Evolutionary conservation across 1,284 basidiomycete species (phyloP).

Genomic region (Cryptococcus amylolentus): DNA sequence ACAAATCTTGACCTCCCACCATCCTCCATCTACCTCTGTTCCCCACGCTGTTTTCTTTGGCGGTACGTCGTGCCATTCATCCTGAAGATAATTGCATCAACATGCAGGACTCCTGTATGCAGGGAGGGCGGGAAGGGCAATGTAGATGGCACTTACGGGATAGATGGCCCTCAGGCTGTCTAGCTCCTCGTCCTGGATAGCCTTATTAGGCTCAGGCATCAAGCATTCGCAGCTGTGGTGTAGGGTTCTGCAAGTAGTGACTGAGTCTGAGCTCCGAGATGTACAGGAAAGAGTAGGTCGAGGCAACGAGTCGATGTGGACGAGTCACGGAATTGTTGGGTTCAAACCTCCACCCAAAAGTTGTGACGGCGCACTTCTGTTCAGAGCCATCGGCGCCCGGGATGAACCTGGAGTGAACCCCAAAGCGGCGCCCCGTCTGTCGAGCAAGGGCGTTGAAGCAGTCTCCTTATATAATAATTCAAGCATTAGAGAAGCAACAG

Average conservation of each 20-base stretch:
- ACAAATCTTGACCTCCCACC: conserved; percentile 42
- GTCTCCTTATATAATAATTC: too few species aligned
- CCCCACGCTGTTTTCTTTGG: conserved; percentile 48
- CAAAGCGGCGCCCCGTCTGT: too few species aligned
- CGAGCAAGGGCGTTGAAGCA: too few species aligned
- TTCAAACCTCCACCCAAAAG: neutral
- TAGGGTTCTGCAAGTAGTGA: neutral
- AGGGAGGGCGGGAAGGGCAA: neutral
- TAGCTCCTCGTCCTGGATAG: conserved; percentile 45
- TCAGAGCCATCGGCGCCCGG: too few species aligned
- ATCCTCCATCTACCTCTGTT: conserved; percentile 38
- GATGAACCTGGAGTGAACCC: too few species aligned
- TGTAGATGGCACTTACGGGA: conserved; percentile 18
- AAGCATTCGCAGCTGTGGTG: conserved; percentile 17
- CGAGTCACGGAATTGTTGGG: neutral
- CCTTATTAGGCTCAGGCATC: conserved; percentile 41
- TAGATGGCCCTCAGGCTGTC: conserved; percentile 45
- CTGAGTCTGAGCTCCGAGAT: neutral
- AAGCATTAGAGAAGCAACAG: neutral
- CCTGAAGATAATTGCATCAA: conserved; percentile 13
- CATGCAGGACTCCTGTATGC: neutral
- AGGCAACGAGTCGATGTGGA: neutral
- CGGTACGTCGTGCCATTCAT: conserved; percentile 47
- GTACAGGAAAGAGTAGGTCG: neutral
- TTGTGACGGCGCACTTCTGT: too few species aligned